Conservation (phyloP, 202 grass and related monocot species). For the Setaria italica region DNA sequence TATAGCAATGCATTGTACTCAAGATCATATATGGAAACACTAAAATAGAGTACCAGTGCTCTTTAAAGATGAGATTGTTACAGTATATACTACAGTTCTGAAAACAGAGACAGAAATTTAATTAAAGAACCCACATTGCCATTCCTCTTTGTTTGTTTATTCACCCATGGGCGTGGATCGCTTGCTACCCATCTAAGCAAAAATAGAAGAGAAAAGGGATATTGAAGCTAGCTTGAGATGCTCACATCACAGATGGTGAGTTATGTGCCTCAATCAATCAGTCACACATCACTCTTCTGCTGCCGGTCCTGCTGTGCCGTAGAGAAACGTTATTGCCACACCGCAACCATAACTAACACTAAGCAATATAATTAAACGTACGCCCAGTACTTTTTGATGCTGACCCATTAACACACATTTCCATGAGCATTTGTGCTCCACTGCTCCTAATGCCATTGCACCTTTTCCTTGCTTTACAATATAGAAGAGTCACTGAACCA, state of each 20-base stretch:
- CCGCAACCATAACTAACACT: slow-evolving; percentile 64
- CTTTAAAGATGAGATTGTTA: not conserved
- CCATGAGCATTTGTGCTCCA: slow-evolving; percentile 29
- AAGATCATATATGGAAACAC: not conserved
- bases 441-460: slow-evolving; percentile 4
- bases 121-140: not conserved
- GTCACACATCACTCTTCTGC: slow-evolving; percentile 40
- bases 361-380: slow-evolving; percentile 62
- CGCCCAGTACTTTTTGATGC: slow-evolving; percentile 43
- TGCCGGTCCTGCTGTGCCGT: slow-evolving; percentile 24
- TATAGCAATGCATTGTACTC: not conserved
- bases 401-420: slow-evolving; percentile 60
- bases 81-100: not conserved
- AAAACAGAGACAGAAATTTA: not conserved
- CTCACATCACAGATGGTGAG: slow-evolving; percentile 67
- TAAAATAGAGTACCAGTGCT: not conserved
- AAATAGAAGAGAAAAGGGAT: slow-evolving; percentile 48
- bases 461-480: slow-evolving; percentile 9
- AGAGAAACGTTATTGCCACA: slow-evolving; percentile 57
- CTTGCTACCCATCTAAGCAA: slow-evolving; percentile 73
- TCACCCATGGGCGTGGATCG: slow-evolving; percentile 21
- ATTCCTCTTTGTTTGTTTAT: slow-evolving; percentile 34
- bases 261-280: slow-evolving; percentile 78
- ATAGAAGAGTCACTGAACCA: not conserved
- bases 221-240: slow-evolving; percentile 39